A percentile compares a stretch with the other conserved stretches of the same genome.
These are phyloP conservation scores for Aspergillus panamensis DNA, from an alignment of 495 filamentous ascomycete species.

Conservation along the genomic window DNA sequence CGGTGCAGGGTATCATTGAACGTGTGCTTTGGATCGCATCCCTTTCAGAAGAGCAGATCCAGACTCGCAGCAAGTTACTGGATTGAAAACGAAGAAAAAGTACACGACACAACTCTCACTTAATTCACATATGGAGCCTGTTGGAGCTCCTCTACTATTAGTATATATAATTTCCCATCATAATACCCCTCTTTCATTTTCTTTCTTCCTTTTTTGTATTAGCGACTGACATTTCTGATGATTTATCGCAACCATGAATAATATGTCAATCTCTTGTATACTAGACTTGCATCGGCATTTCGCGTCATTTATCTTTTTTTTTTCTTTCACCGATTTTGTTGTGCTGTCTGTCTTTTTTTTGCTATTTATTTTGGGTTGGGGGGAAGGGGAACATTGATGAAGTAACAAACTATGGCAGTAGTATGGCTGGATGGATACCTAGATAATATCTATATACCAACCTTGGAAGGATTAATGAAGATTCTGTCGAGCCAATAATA, in stretches of 20 bases:
- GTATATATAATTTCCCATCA: slow-evolving; percentile 6
- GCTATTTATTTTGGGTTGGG: not conserved
- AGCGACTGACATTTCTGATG: slow-evolving; percentile 11
- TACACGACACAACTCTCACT: not conserved
- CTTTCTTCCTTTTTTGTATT: slow-evolving; percentile 14
- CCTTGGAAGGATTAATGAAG: no score
- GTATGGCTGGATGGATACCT: no score
- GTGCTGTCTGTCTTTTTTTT: not conserved
- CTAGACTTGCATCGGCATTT: slow-evolving; percentile 7
- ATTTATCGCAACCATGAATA: not conserved
- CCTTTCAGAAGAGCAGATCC: slow-evolving; percentile 80
- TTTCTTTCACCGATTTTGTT: not conserved
- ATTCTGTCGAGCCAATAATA: no score
- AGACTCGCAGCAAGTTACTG: slow-evolving; percentile 51
- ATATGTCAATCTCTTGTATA: slow-evolving; percentile 1
- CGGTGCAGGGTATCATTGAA: slow-evolving; percentile 82
- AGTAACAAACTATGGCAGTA: no score
- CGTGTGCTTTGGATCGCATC: slow-evolving; percentile 94
- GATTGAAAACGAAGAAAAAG: slow-evolving; percentile 31
- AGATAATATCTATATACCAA: no score
- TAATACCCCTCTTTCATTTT: slow-evolving; percentile 14
- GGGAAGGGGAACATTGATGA: no score
- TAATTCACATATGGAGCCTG: not conserved
- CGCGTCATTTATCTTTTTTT: not conserved
- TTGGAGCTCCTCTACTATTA: not conserved